A percentile compares a stretch with the other conserved stretches of the same genome.
Evolutionary conservation across 2,329 filamentous ascomycete species (phyloP).

Genomic region (Zarea fungicola): DNA sequence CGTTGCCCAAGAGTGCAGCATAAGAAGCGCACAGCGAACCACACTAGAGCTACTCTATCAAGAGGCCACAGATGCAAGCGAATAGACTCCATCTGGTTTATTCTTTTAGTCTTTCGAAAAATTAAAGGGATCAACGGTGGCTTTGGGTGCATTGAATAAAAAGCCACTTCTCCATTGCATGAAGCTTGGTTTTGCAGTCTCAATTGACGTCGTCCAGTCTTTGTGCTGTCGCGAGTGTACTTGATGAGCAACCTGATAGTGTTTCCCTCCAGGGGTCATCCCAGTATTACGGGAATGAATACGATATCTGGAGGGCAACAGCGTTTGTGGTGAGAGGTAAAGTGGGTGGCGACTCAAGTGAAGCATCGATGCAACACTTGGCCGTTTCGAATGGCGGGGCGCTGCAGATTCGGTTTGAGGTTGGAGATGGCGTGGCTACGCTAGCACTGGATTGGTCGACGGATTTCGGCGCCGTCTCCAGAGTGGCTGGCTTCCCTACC

Average conservation of each 20-base stretch:
- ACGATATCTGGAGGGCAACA: not conserved
- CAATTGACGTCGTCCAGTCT: too few relatives aligned
- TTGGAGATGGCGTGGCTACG: conserved; percentile 1
- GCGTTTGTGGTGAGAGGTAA: conserved; percentile 12
- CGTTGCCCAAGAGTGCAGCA: too few relatives aligned
- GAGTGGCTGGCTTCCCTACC: too few relatives aligned
- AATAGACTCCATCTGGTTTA: not conserved
- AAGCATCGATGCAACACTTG: conserved; percentile 44
- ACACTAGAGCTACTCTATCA: too few relatives aligned
- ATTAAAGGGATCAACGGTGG: conserved; percentile 3
- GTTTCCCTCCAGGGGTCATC: too few relatives aligned
- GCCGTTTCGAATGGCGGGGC: conserved; percentile 34
- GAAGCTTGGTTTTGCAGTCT: too few relatives aligned
- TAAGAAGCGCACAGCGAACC: too few relatives aligned
- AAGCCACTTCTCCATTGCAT: not conserved
- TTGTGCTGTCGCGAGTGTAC: too few relatives aligned
- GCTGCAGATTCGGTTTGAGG: conserved; percentile 15
- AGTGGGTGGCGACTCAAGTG: conserved; percentile 25
- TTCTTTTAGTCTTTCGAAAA: not conserved
- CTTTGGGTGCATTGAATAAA: not conserved
- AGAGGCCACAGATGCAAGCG: too few relatives aligned
- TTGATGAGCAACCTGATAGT: too few relatives aligned
- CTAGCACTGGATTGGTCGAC: conserved; percentile 3
- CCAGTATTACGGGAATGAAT: too few relatives aligned
- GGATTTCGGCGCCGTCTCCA: too few relatives aligned